phyloP scores from a whole-genome alignment of 1,139 yeast species.

The Kurtzmaniella quercitrusa region DNA sequence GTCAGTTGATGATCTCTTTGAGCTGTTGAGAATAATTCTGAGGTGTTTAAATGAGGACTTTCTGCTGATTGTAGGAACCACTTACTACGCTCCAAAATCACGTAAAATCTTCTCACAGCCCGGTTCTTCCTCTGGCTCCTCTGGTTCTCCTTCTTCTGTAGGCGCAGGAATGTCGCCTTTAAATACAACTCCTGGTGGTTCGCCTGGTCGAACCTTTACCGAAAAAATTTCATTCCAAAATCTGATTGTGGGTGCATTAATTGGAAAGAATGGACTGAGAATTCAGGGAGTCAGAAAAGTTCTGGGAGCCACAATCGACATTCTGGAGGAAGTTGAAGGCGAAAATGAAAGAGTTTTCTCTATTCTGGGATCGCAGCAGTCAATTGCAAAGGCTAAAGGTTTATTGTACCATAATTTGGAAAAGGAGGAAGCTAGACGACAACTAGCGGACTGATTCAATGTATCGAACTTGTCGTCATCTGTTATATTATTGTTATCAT shows the following conservation, averaged over 20 bases:
- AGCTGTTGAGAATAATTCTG: constrained; percentile 58
- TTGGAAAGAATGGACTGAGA: constrained; percentile 83
- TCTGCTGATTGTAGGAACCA: constrained; percentile 60
- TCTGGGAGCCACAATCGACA: constrained; percentile 77
- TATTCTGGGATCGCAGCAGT: constrained; percentile 59
- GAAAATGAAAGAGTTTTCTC: constrained; percentile 68
- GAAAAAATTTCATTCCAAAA: constrained; percentile 57
- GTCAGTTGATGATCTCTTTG: constrained; percentile 56
- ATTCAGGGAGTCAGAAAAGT: constrained; percentile 82
- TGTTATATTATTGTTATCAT: background rate
- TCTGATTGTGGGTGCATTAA: constrained; percentile 85
- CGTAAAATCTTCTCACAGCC: constrained; percentile 2
- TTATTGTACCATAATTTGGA: constrained; percentile 73
- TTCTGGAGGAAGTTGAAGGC: constrained; percentile 67
- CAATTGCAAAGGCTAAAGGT: constrained; percentile 66
- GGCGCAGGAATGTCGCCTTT: constrained; percentile 4
- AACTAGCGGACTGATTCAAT: constrained; percentile 14
- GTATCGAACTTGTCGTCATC: background rate
- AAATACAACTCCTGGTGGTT: constrained; percentile 3
- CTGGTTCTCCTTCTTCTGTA: constrained; percentile 17
- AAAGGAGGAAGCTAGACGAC: constrained; percentile 70
- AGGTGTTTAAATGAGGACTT: constrained; percentile 75
- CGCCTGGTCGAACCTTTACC: constrained; percentile 1
- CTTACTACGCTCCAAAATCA: constrained; percentile 56
- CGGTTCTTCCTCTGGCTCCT: constrained; percentile 11